Percentiles rank a stretch among this genome's conserved stretches.
These are phyloP conservation scores for Boletus bicolor DNA, from an alignment of 768 basidiomycete species.

Conservation along the genomic window DNA sequence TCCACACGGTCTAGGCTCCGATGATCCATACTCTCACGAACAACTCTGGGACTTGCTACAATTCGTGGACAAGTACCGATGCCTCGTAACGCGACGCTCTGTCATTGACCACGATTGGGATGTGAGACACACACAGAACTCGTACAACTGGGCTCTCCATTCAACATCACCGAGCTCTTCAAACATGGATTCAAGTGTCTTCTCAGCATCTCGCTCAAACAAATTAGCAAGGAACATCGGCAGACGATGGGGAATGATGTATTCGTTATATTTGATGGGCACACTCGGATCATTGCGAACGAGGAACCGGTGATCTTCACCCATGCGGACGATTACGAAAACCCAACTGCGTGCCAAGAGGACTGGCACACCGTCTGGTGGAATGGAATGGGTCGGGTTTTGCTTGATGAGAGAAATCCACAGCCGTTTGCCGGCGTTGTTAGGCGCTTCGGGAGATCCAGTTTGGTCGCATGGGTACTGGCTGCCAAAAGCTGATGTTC, in stretches of 20 bases:
- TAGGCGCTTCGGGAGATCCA: conserved; percentile 1
- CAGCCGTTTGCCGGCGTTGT: conserved; percentile 9
- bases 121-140: neutral
- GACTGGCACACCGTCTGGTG: conserved; percentile 2
- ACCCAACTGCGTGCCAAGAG: neutral
- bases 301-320: neutral
- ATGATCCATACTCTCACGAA: neutral
- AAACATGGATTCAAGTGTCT: neutral
- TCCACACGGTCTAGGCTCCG: neutral
- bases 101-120: neutral
- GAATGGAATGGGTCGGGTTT: conserved; percentile 18
- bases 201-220: neutral
- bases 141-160: neutral
- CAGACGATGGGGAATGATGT: neutral
- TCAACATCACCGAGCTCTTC: neutral
- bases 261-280: neutral
- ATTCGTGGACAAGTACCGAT: neutral
- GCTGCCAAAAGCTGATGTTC: conserved; percentile 9
- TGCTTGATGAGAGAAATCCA: conserved; percentile 18
- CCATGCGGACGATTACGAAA: neutral
- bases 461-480: conserved; percentile 15
- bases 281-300: no score
- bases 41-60: neutral
- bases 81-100: neutral
- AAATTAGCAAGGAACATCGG: neutral